phyloP scores from a whole-genome alignment of 1,284 basidiomycete genomes.

The Sporisorium sorghi region DNA sequence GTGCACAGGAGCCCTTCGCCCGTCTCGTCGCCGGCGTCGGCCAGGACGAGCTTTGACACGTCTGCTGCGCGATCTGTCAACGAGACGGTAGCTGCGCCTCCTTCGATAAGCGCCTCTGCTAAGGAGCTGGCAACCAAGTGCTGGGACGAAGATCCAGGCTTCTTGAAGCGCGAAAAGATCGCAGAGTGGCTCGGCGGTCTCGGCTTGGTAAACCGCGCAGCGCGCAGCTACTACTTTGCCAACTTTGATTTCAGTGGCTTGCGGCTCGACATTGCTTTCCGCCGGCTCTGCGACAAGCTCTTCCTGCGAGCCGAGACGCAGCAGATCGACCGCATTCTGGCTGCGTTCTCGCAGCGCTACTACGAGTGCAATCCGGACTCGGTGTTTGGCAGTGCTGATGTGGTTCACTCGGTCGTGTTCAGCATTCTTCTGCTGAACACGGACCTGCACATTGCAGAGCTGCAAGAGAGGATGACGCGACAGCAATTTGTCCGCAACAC shows the following conservation, averaged over 20 bases:
- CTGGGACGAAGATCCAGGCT: slow-evolving; percentile 87
- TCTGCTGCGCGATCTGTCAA: slow-evolving; percentile 6
- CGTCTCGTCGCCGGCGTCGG: slow-evolving; percentile 21
- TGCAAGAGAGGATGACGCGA: slow-evolving; percentile 89
- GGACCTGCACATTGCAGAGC: slow-evolving; percentile 93
- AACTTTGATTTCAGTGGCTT: slow-evolving; percentile 87
- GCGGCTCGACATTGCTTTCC: slow-evolving; percentile 88
- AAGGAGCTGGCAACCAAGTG: slow-evolving; percentile 79
- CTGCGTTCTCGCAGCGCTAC: slow-evolving; percentile 87
- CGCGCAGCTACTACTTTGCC: slow-evolving; percentile 84
- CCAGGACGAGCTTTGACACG: slow-evolving; percentile 35
- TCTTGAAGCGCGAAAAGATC: slow-evolving; percentile 87
- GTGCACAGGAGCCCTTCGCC: slow-evolving; percentile 25
- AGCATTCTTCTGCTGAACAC: slow-evolving; percentile 95
- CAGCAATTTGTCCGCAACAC: slow-evolving; percentile 93
- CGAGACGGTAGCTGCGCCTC: slow-evolving; percentile 5
- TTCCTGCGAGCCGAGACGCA: slow-evolving; percentile 96
- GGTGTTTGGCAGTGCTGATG: slow-evolving; percentile 82
- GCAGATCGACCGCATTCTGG: slow-evolving; percentile 94
- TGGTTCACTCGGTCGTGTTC: slow-evolving; percentile 92
- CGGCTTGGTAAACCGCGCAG: slow-evolving; percentile 80
- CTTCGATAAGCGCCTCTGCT: slow-evolving; percentile 17
- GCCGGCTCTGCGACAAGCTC: slow-evolving; percentile 88
- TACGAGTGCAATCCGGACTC: slow-evolving; percentile 87
- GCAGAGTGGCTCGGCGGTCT: slow-evolving; percentile 93